These are phyloP conservation scores for Lactarius quietus DNA, from an alignment of 768 basidiomycete genomes.

Conservation along the genomic window DNA sequence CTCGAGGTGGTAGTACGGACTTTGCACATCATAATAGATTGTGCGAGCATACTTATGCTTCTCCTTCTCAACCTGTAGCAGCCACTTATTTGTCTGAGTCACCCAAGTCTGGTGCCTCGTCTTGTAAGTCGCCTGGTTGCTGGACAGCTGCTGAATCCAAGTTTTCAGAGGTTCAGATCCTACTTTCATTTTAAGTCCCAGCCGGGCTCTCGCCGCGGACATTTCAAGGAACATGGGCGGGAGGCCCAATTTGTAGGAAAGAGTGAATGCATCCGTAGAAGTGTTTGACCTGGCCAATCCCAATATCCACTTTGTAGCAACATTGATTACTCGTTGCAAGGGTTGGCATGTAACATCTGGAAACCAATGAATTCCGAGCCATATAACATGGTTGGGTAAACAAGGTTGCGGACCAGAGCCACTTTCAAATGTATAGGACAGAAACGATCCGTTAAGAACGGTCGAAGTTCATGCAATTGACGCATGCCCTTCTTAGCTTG, in stretches of 20 bases:
- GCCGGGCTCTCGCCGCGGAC: not conserved
- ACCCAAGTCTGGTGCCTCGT: not conserved
- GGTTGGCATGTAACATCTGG: not conserved
- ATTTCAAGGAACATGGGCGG: not conserved
- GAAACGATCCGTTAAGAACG: not conserved
- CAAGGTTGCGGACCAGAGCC: not conserved
- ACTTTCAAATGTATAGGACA: not conserved
- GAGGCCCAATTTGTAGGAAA: not conserved
- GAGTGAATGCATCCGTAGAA: not conserved
- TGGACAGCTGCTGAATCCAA: not conserved
- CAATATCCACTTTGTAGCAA: not conserved
- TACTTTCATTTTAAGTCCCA: not conserved
- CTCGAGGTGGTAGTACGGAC: not conserved
- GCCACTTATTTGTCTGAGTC: not conserved
- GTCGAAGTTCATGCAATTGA: not conserved
- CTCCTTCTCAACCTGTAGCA: not conserved
- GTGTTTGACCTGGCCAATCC: not conserved
- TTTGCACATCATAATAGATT: too few species aligned
- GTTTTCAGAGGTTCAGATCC: not conserved
- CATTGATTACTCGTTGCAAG: not conserved
- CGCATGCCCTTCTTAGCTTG: not conserved
- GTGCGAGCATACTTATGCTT: not conserved
- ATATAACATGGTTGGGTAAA: not conserved
- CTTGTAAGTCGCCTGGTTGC: accelerated
- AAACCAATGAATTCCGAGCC: not conserved